These are phyloP conservation scores for Rhynchosporium graminicola DNA, from an alignment of 2,329 filamentous ascomycete species.

Conservation along the genomic window DNA sequence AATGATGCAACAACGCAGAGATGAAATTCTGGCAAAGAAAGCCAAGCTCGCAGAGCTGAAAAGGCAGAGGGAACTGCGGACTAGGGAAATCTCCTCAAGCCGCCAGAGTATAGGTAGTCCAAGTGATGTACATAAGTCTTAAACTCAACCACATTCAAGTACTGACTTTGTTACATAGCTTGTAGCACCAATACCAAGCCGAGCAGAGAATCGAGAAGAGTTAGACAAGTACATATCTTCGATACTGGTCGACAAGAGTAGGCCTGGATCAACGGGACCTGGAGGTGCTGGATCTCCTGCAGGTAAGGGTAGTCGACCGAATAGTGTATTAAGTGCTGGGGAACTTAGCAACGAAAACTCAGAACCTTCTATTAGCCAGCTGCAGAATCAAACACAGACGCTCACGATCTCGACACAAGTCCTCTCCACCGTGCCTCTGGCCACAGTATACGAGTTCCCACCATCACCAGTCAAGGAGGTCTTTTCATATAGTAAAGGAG, in stretches of 20 bases:
- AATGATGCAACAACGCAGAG: slow-evolving; percentile 74
- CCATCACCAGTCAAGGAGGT: slow-evolving; percentile 78
- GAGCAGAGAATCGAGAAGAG: slow-evolving; percentile 69
- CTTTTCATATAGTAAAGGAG: slow-evolving; percentile 95
- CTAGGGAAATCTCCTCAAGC: slow-evolving; percentile 70
- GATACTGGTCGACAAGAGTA: slow-evolving; percentile 74
- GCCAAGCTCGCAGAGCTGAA: slow-evolving; percentile 96
- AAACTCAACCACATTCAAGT: slow-evolving; percentile 32
- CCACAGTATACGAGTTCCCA: slow-evolving; percentile 78
- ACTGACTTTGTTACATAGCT: slow-evolving; percentile 50
- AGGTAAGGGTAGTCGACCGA: slow-evolving; percentile 73
- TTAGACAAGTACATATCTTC: slow-evolving; percentile 85
- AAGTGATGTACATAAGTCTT: slow-evolving; percentile 63
- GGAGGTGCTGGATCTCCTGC: slow-evolving; percentile 66
- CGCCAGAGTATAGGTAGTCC: slow-evolving; percentile 68
- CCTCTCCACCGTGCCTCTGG: slow-evolving; percentile 71
- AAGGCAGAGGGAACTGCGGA: slow-evolving; percentile 81
- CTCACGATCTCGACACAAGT: slow-evolving; percentile 57
- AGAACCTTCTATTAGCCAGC: slow-evolving; percentile 52
- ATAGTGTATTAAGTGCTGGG: slow-evolving; percentile 80
- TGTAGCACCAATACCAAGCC: slow-evolving; percentile 68
- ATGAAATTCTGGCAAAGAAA: slow-evolving; percentile 96
- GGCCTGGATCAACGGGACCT: slow-evolving; percentile 67
- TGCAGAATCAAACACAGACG: slow-evolving; percentile 40
- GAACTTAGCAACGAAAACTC: slow-evolving; percentile 77